phyloP scores from a whole-genome alignment of 257 asterid species.

The Penstemon davidsonii region DNA sequence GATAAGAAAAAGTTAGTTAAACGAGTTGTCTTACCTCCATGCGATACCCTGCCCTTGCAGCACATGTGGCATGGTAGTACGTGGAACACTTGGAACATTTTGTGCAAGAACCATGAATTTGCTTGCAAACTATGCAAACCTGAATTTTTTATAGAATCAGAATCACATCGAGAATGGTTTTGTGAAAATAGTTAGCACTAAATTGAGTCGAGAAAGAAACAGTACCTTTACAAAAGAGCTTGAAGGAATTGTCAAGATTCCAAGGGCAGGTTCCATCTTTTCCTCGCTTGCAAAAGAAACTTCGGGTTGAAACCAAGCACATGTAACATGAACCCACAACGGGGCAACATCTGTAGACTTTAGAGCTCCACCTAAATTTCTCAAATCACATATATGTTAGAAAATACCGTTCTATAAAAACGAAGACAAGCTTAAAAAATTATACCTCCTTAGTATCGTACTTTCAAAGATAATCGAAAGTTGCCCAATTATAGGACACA shows the following conservation, averaged over 20 bases:
- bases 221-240: conserved; percentile 87
- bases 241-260: conserved; percentile 89
- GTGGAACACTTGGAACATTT: conserved; percentile 96
- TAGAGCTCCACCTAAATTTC: conserved; percentile 82
- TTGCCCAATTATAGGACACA: conserved; percentile 11
- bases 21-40: conserved; percentile 78
- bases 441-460: background rate
- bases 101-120: conserved; percentile 98
- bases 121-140: conserved; percentile 99
- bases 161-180: conserved; percentile 8
- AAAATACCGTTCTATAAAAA: conserved; percentile 21
- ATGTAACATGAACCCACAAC: conserved; percentile 95
- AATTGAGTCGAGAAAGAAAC: conserved; percentile 20
- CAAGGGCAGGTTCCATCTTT: conserved; percentile 97
- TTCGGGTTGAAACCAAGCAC: conserved; percentile 99
- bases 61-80: conserved; percentile 93
- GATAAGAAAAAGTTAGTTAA: conserved; percentile 12
- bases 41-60: conserved; percentile 94
- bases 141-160: conserved; percentile 35
- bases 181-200: conserved; percentile 10
- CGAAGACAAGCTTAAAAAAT: conserved; percentile 2
- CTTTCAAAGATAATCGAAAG: conserved; percentile 5
- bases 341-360: conserved; percentile 89
- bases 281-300: conserved; percentile 93
- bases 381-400: conserved; percentile 26